Evolutionary conservation across 192 early-diverging fungal genomes (phyloP).

Genomic region (Mortierella alpina): DNA sequence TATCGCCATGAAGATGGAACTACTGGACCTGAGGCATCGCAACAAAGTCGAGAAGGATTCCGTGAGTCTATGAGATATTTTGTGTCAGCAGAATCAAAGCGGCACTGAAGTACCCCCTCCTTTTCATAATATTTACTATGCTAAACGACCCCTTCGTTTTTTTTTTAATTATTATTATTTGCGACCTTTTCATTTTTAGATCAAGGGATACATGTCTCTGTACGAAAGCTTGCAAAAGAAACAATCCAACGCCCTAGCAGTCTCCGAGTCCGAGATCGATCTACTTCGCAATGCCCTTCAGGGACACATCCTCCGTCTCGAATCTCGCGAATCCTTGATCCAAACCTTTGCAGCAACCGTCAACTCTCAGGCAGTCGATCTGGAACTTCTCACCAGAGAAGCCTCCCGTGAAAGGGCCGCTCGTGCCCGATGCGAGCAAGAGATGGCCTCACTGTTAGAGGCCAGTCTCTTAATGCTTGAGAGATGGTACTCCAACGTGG

Average conservation of each 20-base stretch:
- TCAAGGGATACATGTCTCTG: conserved; percentile 49
- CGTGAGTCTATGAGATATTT: conserved; percentile 5
- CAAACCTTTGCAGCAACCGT: conserved; percentile 10
- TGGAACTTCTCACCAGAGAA: conserved; percentile 16
- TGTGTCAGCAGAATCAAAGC: background rate
- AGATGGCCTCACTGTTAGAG: conserved; percentile 34
- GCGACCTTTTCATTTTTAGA: conserved; percentile 2
- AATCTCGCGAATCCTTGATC: conserved; percentile 27
- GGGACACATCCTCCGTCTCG: conserved; percentile 8
- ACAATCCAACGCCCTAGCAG: conserved; percentile 44
- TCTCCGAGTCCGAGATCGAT: conserved; percentile 30
- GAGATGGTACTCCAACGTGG: conserved; percentile 18
- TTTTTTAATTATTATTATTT: too few relatives aligned
- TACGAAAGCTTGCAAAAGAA: conserved; percentile 53
- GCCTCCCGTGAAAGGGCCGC: conserved; percentile 9
- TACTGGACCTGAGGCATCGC: conserved; percentile 28
- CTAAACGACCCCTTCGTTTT: background rate
- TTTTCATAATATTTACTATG: background rate
- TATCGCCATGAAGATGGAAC: conserved; percentile 31
- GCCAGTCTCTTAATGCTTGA: conserved; percentile 43
- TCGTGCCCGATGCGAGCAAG: conserved; percentile 28
- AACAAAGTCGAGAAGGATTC: conserved; percentile 33
- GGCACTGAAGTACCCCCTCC: background rate
- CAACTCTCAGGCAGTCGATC: conserved; percentile 17
- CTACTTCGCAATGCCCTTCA: conserved; percentile 1